These are phyloP conservation scores for Vaccinium vitisidaea DNA, from an alignment of 148 eudicot genomes.

Conservation along the genomic window DNA sequence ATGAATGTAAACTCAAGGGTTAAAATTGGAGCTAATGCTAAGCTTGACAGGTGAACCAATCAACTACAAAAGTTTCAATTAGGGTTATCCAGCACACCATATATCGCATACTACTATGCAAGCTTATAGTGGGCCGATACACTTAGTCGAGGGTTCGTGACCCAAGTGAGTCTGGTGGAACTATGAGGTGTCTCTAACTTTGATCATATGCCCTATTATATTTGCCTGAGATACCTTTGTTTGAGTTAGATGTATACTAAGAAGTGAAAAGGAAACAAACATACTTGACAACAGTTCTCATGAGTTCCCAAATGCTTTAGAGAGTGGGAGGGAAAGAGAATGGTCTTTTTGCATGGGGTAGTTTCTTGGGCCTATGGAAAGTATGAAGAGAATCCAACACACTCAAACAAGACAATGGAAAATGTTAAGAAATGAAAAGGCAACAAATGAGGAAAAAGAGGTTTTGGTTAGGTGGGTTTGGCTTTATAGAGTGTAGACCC, in stretches of 20 bases:
- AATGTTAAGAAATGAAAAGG: constrained; percentile 19
- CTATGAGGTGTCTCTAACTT: not conserved
- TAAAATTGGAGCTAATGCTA: not conserved
- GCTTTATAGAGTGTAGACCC: constrained; percentile 52
- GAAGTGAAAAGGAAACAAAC: constrained; percentile 25
- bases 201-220: not conserved
- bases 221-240: not conserved
- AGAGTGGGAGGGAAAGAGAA: constrained; percentile 13
- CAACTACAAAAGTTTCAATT: not conserved
- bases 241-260: constrained; percentile 19
- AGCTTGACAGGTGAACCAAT: not conserved
- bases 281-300: constrained; percentile 20
- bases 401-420: constrained; percentile 20
- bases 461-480: constrained; percentile 42
- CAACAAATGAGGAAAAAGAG: constrained; percentile 26
- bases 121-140: not conserved
- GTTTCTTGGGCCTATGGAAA: constrained; percentile 18
- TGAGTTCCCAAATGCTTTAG: constrained; percentile 16
- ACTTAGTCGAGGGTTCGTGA: not conserved
- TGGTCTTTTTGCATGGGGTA: constrained; percentile 16
- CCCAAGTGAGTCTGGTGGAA: not conserved
- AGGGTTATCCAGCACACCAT: not conserved
- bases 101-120: not conserved
- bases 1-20: not conserved
- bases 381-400: constrained; percentile 23